Base-by-base conservation (phyloP, 2,329 filamentous ascomycete species). In the Xylaria hypoxylon region DNA sequence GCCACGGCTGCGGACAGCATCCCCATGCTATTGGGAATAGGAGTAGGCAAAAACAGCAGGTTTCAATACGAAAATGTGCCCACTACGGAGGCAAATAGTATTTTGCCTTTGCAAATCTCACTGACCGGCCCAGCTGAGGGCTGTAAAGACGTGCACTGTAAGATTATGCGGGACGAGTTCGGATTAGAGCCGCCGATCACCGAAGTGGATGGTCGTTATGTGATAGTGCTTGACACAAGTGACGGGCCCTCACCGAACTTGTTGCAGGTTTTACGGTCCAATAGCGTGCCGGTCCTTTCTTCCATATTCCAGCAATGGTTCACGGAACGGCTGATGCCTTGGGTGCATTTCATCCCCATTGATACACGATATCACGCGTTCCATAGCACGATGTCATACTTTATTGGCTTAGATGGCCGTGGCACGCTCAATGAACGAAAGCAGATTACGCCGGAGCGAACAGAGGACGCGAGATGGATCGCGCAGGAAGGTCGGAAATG, bases 271-370 rank as follows among this genome's bases (percentile, higher is more conserved):
- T 77, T 96, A 5, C 85, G 86, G 52, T 92, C 90, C 17, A 81
- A 82, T 68, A 89, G 86, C 53, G 83, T 94, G 5, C 91, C 92
- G 0, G 87, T 96, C 75, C 84, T 93, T 70, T 87, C 88, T 1
- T 89, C 89, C 0, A 82, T 95, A 6, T 95, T 94, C 78, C 86
- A 88, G 26, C 89, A 93, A 74, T 96, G 93, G 93, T 92, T 90
- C 78, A 90, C 92, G 65, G 88, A 90, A 56, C 87, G 93, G 5
- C 79, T 96, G 17, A 86, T 84, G 64, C 87, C 92, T 0, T 96
- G 92, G 92, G 81, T 90, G 50, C 92, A 96, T 76, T 96, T 93
- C 72, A 89, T 95, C 1, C 93, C 93, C 8, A 79, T 94, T 17
- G 92, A 96, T 75, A 71, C 90, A 1, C 85, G 92, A 2, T 87